Percentiles rank a stretch among this genome's conserved stretches.
Evolutionary conservation across 805 yeast species (phyloP).

Genomic region (Metschnikowia similis): DNA sequence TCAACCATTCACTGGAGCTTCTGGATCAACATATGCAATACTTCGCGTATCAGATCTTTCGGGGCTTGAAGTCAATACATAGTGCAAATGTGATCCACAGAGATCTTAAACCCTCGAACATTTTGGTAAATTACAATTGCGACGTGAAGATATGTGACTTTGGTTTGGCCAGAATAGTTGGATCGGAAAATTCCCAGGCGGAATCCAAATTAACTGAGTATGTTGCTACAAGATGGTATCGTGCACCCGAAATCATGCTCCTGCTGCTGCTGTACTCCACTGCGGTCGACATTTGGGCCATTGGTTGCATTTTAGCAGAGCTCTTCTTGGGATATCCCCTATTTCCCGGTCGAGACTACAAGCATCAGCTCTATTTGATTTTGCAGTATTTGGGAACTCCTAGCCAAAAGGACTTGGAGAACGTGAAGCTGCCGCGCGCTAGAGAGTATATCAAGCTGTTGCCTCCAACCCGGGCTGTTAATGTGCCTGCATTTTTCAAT

Average conservation of each 20-base stretch:
- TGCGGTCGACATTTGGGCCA: slow-evolving; percentile 78
- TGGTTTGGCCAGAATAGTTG: slow-evolving; percentile 60
- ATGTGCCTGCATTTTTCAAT: slow-evolving; percentile 4
- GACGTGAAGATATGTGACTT: slow-evolving; percentile 77
- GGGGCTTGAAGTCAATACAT: slow-evolving; percentile 70
- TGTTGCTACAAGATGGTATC: slow-evolving; percentile 81
- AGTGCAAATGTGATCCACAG: slow-evolving; percentile 71
- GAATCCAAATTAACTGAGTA: slow-evolving; percentile 65
- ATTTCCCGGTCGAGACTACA: slow-evolving; percentile 73
- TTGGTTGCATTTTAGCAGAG: slow-evolving; percentile 76
- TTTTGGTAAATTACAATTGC: slow-evolving; percentile 64
- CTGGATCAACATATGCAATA: slow-evolving; percentile 68
- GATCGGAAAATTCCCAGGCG: slow-evolving; percentile 31
- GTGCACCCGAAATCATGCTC: slow-evolving; percentile 82
- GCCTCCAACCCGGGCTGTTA: slow-evolving; percentile 6
- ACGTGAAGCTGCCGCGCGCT: slow-evolving; percentile 15
- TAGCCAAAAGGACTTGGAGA: slow-evolving; percentile 19
- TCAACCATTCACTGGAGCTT: slow-evolving; percentile 52
- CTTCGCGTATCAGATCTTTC: slow-evolving; percentile 62
- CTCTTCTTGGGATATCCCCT: slow-evolving; percentile 58
- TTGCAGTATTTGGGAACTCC: slow-evolving; percentile 73
- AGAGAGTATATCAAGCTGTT: slow-evolving; percentile 15
- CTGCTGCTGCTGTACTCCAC: slow-evolving; percentile 68
- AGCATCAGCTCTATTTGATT: slow-evolving; percentile 61
- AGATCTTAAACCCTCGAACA: slow-evolving; percentile 72